Evolutionary conservation across 768 basidiomycete species (phyloP), one percentile per base, ranked within the genome.

Genomic region (Agaricus sinodeliciosus): DNA sequence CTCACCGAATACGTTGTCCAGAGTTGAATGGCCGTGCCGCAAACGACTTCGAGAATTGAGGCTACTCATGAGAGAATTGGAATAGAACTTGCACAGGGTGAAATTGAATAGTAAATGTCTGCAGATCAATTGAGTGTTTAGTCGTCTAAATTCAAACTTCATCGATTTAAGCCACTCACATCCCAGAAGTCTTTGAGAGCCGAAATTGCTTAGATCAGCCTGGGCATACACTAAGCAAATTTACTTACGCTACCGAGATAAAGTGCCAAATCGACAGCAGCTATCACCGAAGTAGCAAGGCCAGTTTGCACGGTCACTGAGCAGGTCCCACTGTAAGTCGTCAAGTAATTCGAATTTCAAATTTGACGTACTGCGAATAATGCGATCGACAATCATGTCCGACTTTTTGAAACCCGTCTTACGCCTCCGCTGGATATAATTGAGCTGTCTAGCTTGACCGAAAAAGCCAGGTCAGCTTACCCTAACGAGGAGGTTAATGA

Each of bases 371-470:
- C 70, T 19, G 49, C 71, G 59, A 48, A 77, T 75, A 48, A 79
- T 72, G 46, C 61, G 67, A 56, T 76, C 71, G 1, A 79, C 62
- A 36, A 71, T 58, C 39, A 71, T 60, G 54, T 78, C 74, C 0
- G 76, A 74, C 3, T 57, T 54, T 3, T 62, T 54, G 54, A 76
- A 74, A 7, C 75, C 75, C 0, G 74, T 76, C 57, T 69, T 73
- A 53, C 73, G 66, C 35, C 57, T 67, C 35, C 62, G 57, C 76
- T 78, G 28, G n/a, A 13, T 34, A 15, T 3, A 13, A 16, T 25
- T 43, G 27, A 28, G 25, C 16, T 7, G 22, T 8, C 11, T 15
- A 7, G 18, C 27, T n/a, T 18, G 7, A 18, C 5, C 26, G 3
- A 13, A n/a, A 45, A 43, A 16, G 4, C 25, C n/a, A 50, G 22